Evolutionary conservation across 2,329 filamentous ascomycete species (phyloP), one percentile per base, ranked within the genome.

Genomic region (Ascochyta clinopodiicola): DNA sequence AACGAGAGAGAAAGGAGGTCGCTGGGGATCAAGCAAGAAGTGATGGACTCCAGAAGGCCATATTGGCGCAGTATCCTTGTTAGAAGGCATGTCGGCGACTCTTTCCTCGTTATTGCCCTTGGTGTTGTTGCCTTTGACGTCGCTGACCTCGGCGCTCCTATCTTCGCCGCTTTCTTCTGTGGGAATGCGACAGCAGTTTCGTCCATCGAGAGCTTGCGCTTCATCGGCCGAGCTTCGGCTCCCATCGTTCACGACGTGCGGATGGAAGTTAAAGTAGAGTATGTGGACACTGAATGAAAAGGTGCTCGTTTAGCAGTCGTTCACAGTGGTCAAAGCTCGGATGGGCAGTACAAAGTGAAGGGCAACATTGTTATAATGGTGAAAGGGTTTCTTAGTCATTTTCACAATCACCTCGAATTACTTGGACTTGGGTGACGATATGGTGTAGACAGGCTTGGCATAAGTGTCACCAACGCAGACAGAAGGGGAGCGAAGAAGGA

Each of bases 1-100:
- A 65, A 40, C 5, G 69, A 64, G n/a, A 75, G 60, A 6, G 71
- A 61, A 7, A 65, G 57, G 0, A 75, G 61, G 34, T 75, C 72
- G 31, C 59, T 53, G 10, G 71, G 64, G 31, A 49, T 59, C 12
- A 75, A 52, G 31, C 63, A 59, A 2, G 66, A 62, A 13, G 64
- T 51, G 32, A 74, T 62, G 12, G 56, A 52, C 17, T 65, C 57
- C 25, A 74, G 55, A n/a, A 73, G 46, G 9, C 67, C 69, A 31
- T 74, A 74, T 40, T 73, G 64, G 10, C 57, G 52, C 8, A 73
- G 45, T 22, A 67, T 48, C 10, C 46, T 49, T 13, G 67, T 37
- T 1, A 74, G 51, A 6, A 42, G 61, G 56, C 67, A 68, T 32
- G 25, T 17, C 21, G 45, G 17, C n/a, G 44, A 4, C 19, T 12